Percentiles rank a stretch among this genome's conserved stretches.
These are phyloP conservation scores for Phylloporus scabripes DNA, from an alignment of 768 basidiomycete species.

Conservation along the genomic window DNA sequence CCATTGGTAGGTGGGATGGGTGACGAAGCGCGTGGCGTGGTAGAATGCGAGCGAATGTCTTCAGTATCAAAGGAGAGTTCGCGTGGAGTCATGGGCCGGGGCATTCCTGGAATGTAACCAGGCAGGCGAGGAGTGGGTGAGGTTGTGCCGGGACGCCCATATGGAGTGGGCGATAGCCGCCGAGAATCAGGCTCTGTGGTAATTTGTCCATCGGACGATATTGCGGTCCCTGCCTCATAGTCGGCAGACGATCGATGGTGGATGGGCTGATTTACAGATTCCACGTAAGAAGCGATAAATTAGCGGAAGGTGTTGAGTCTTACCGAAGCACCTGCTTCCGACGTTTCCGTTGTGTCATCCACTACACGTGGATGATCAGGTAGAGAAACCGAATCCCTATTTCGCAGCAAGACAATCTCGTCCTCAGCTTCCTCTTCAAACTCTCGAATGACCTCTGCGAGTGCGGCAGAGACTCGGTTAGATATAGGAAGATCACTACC, in stretches of 20 bases:
- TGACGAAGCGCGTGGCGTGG: conserved; percentile 74
- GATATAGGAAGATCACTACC: conserved; percentile 29
- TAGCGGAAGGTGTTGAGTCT: conserved; percentile 9
- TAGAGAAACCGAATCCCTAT: conserved; percentile 43
- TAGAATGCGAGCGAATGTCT: conserved; percentile 63
- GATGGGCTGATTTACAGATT: conserved; percentile 11
- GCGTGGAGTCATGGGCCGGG: conserved; percentile 85
- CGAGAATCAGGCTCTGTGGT: conserved; percentile 44
- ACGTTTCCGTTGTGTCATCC: conserved; percentile 17
- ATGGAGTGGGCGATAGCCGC: conserved; percentile 57
- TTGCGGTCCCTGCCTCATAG: conserved; percentile 63
- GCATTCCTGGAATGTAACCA: conserved; percentile 89
- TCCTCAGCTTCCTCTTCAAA: conserved; percentile 72
- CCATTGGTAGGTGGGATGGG: conserved; percentile 41
- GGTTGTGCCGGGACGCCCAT: conserved; percentile 43
- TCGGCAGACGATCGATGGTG: conserved; percentile 36
- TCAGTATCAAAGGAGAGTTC: conserved; percentile 61
- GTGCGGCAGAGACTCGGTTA: conserved; percentile 61
- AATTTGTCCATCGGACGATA: conserved; percentile 57
- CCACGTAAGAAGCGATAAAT: conserved; percentile 18
- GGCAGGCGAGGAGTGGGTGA: conserved; percentile 56
- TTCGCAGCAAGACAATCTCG: conserved; percentile 70
- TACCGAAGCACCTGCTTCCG: conserved; percentile 22
- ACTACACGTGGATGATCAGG: conserved; percentile 21
- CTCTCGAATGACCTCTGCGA: conserved; percentile 72